phyloP scores from a whole-genome alignment of 495 filamentous ascomycete genomes.

The Aspergillus coremiiformis region DNA sequence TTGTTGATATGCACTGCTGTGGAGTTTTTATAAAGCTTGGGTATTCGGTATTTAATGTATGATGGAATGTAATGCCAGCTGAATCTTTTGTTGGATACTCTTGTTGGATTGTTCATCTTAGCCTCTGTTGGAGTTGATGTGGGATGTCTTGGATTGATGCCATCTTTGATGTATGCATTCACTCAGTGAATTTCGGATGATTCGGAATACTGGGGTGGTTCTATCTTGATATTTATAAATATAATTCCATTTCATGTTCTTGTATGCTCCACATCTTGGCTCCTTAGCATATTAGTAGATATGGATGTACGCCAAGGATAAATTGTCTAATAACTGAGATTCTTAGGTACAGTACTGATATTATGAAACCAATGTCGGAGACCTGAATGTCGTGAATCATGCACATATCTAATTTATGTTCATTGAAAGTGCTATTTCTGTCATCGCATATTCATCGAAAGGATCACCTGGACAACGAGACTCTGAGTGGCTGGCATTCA shows the following conservation, averaged over 20 bases:
- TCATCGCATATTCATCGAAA: not conserved
- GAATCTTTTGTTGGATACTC: not conserved
- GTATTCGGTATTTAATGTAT: not conserved
- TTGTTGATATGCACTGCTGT: not conserved
- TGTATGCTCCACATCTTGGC: not conserved
- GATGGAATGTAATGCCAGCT: not conserved
- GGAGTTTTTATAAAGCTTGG: not conserved
- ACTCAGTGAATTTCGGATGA: too few species aligned
- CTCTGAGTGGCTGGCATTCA: not conserved
- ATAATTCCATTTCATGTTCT: not conserved
- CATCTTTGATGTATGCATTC: not conserved
- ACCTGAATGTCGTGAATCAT: not conserved
- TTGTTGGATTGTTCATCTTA: not conserved
- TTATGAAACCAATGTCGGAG: not conserved
- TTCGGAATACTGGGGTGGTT: too few species aligned
- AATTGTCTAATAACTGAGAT: not conserved
- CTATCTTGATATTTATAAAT: not conserved
- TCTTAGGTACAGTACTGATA: not conserved
- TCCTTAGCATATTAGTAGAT: too few species aligned
- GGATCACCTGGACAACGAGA: not conserved
- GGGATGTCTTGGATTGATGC: not conserved
- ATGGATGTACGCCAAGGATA: not conserved
- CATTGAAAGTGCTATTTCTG: not conserved
- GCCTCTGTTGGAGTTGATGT: not conserved
- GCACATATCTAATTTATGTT: not conserved